Base-by-base conservation (phyloP, 2,329 filamentous ascomycete species). In the Trichoderma koningii region DNA sequence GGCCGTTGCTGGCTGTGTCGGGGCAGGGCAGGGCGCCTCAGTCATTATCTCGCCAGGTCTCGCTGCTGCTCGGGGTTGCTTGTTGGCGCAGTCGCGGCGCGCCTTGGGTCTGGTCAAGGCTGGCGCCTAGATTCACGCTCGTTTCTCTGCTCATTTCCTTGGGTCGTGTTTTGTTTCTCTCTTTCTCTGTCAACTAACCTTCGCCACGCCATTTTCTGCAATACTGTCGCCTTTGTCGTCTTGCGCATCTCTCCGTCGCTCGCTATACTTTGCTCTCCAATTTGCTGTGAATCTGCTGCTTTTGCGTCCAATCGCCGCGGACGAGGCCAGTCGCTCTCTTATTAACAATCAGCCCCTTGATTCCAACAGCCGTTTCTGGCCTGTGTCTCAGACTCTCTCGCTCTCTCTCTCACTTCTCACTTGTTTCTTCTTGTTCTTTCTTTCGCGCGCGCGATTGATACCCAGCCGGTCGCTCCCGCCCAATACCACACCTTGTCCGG, bases 181-280 rank as follows among this genome's bases (percentile, higher is more conserved):
- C 48, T 34, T 38, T n/a, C 48, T 30, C 47, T 53, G 17, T 44
- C 9, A 28, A 50, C 38, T 50, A 30, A 30, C 30, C 17, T 21
- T 61, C 9, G 12, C 57, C 9, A 30, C 30, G 30, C 30, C 30
- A 2, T 30, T 30, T 30, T 9, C 12, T 42, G 30, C 44, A 51
- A 42, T 30, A 23, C 38, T 42, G 21, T 55, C 61, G 44, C 42
- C 42, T n/a, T 48, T 30, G 28, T 41, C 44, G n/a, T 60, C 30
- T 30, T 60, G 30, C 56, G 56, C 9, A 42, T 60, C 38, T 48
- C 42, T 21, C 19, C 23, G 61, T 51, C 52, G 10, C 52, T 56
- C 61, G 61, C 61, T 64, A 44, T 28, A 28, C 44, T 38, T 64
- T 64, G 42, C 61, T 51, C 52, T 28, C 30, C 2, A 19, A 55